Base-by-base conservation (phyloP, 2,329 filamentous ascomycete species). In the Kalaharituber pfeilii region DNA sequence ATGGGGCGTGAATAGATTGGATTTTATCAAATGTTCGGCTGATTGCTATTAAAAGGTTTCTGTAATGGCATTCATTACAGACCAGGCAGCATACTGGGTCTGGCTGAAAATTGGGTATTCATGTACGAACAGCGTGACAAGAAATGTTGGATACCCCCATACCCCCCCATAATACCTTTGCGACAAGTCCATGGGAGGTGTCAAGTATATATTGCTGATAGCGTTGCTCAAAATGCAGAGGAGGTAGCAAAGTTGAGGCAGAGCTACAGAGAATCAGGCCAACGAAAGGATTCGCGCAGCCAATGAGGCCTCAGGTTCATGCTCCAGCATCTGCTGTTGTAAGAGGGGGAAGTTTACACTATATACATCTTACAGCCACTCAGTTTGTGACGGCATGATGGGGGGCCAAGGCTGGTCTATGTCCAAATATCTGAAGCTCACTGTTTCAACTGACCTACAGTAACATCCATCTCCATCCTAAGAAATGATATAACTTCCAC, bases 41-140 rank as follows among this genome's bases (percentile, higher is more conserved):
- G 13, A n/a, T 51, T 4, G 26, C 33, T 18, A 36, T 36, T 5
- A 25, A 52, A 89, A 87, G 69, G 79, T 80, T 53, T 77, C 86
- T 60, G 73, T 89, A 33, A 75, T 83, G 65, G 83, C 85, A 53
- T 75, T 87, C 53, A 80, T 86, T 65, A 82, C 81, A 1, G 91
- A 89, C 67, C 85, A 91, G 68, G 63, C 84, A n/a, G 68, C 75
- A 13, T 89, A 88, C 69, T 86, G 78, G 71, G 70, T 70, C 13
- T 91, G 85, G 85, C 66, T 77, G 33, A 84, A 81, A 68, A 72
- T 89, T 51, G 84, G 88, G n/a, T n/a, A 67, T 75, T 76, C 29
- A 74, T 84, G 53, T 85, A 91, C 69, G 71, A 77, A 54, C 79
- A 75, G 64, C 69, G 70, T 20, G 72, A 79, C 45, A 77, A 76